Conservation (phyloP, 1,284 basidiomycete genomes). For the Rhizoctonia solani region DNA sequence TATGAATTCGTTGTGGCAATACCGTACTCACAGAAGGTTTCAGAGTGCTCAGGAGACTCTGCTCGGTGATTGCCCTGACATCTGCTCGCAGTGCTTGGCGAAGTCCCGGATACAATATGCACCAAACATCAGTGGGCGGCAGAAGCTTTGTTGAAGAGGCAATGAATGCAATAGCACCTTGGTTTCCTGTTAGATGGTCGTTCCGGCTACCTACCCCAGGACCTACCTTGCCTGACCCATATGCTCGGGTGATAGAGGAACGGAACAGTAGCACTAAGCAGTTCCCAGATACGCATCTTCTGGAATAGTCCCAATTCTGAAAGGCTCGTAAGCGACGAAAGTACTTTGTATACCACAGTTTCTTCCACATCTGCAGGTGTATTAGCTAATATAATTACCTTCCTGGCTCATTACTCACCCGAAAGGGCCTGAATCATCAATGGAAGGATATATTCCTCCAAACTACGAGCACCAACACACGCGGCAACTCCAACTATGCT, state of each 20-base stretch:
- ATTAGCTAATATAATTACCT: not conserved
- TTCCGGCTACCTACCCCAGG: not conserved
- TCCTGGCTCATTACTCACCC: constrained; percentile 55
- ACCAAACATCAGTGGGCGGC: constrained; percentile 89
- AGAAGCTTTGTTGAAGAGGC: constrained; percentile 80
- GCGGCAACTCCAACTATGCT: constrained; percentile 93
- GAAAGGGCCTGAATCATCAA: constrained; percentile 91
- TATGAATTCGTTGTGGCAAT: not conserved
- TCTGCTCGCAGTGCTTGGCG: constrained; percentile 87
- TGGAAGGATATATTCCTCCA: constrained; percentile 90
- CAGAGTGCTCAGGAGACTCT: constrained; percentile 71
- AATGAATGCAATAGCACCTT: constrained; percentile 85
- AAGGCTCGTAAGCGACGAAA: constrained; percentile 81
- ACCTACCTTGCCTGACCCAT: constrained; percentile 91
- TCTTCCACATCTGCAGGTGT: constrained; percentile 82
- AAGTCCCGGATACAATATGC: constrained; percentile 90
- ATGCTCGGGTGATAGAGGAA: constrained; percentile 94
- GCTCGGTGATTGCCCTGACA: constrained; percentile 75
- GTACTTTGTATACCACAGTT: constrained; percentile 85
- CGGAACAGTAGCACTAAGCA: constrained; percentile 83
- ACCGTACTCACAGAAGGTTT: constrained; percentile 69
- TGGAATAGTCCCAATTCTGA: constrained; percentile 86
- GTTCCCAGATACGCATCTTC: constrained; percentile 92
- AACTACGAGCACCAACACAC: constrained; percentile 82
- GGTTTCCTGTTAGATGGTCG: not conserved